Evolutionary conservation across 2,329 filamentous ascomycete species (phyloP).

Genomic region (Alternaria sp.): DNA sequence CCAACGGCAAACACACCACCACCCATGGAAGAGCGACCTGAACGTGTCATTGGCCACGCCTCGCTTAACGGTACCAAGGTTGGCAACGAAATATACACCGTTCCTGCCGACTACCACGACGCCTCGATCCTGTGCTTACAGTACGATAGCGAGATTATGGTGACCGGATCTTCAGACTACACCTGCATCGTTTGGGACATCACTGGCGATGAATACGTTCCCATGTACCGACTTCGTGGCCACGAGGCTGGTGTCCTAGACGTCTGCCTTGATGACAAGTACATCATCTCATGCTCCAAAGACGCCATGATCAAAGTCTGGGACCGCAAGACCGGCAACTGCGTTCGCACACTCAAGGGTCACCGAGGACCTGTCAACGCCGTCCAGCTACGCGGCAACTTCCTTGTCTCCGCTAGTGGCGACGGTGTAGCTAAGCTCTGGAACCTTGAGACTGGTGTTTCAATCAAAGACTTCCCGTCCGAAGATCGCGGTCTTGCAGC

Average conservation of each 20-base stretch:
- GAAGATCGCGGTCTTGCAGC: conserved; percentile 95
- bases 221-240: conserved; percentile 77
- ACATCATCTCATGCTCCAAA: conserved; percentile 97
- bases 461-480: conserved; percentile 87
- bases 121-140: conserved; percentile 95
- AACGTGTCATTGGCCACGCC: conserved; percentile 55
- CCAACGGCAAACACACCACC: conserved; percentile 60
- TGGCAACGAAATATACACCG: conserved; percentile 58
- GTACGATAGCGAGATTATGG: conserved; percentile 90
- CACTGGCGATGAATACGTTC: conserved; percentile 69
- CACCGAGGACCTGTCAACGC: conserved; percentile 95
- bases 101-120: conserved; percentile 72
- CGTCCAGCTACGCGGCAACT: conserved; percentile 91
- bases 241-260: conserved; percentile 92
- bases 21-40: conserved; percentile 53
- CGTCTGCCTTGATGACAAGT: conserved; percentile 87
- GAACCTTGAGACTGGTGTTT: conserved; percentile 89
- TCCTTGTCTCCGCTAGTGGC: conserved; percentile 90
- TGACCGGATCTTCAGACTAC: conserved; percentile 92
- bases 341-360: conserved; percentile 81
- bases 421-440: conserved; percentile 94
- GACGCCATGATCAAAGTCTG: conserved; percentile 93
- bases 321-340: conserved; percentile 79
- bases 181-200: conserved; percentile 93
- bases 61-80: conserved; percentile 59